Evolutionary conservation across 169 alveolate species (phyloP), one percentile per base, ranked within the genome.

Genomic region (Sarcocystis neurona): DNA sequence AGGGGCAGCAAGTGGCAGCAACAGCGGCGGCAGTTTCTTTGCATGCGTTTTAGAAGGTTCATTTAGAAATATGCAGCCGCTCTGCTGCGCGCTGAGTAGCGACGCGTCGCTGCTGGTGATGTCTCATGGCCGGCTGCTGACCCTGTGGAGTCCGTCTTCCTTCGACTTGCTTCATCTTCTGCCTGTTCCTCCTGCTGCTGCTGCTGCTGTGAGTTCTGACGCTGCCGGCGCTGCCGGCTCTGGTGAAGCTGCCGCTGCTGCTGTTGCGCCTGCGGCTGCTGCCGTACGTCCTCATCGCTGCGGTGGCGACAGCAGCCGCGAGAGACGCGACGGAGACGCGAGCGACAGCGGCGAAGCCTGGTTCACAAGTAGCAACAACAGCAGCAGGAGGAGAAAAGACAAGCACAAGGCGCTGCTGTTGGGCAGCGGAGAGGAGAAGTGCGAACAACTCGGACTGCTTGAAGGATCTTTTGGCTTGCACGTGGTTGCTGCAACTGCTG

Each of bases 31-130:
- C 0, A 50, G 60, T 20, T 47, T 82, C 60, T 58, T 63, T 46
- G 41, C 48, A 4, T 82, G 88, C 47, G 18, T 82, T 43, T 82
- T 82, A 20, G 66, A 58, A 18, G 88, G 88, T 1, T 18, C 56
- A 4, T 82, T 12, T 30, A 56, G 88, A 12, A n/a, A 47, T 32
- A 41, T 82, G 39, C 75, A 77, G 41, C 78, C 70, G 53, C 48
- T 50, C 30, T 6, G 66, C 43, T 82, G 88, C 63, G 37, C 78
- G 46, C 44, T 82, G 30, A 58, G 79, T 4, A 18, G 6, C 18
- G 88, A 82, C 79, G 88, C 78, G 66, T 82, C 88, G 0, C 79
- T 82, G 41, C 88, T 82, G 34, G 88, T 79, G 48, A 66, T 66
- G 20, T 41, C 66, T 30, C 88, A 82, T 46, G 88, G 88, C 39